Base-by-base conservation (phyloP, 805 yeast genomes). In the Starmerella lactis-condensi region DNA sequence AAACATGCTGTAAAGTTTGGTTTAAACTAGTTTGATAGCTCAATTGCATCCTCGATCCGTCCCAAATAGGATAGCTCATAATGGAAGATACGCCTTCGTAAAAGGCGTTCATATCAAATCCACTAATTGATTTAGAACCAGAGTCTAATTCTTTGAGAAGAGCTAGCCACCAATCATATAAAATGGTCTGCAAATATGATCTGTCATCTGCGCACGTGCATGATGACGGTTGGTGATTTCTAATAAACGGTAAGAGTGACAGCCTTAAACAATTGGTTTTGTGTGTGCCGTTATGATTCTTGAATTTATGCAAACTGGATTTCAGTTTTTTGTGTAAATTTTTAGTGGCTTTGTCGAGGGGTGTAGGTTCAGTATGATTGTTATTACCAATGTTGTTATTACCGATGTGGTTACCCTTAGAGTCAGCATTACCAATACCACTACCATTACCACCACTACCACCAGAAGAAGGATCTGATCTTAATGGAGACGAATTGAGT, bases 1-100 rank as follows among this genome's bases (percentile, higher is more conserved):
- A 57, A 32, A 68, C 58, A 41, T 59, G 64, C 29, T 62, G 65
- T 32, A 72, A 51, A 1, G 85, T 73, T 24, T 59, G 56, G n/a
- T 57, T 47, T 17, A 75, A 52, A 15, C 53, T 34, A 11, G 33
- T 26, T 17, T 36, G 46, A 26, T 41, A 50, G 7, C 39, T 6
- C 2, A 29, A 24, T 19, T 29, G 22, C 13, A 13, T n/a, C 21
- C 32, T 33, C 9, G 22, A 21, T 3, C 32, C 36, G 6, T 32
- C 32, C 64, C 64, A 58, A 33, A 58, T 64, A 3, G 44, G 45
- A 3, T 63, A 51, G 27, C 50, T 35, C 37, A 58, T 35, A 10
- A 58, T 28, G 7, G 57, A 50, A 18, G 58, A 53, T 2, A 60
- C 32, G 6, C 58, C 56, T 36, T 58, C 64, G 25, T 54, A 45